phyloP scores from a whole-genome alignment of 768 basidiomycete species.

The Lentinus brumalis region DNA sequence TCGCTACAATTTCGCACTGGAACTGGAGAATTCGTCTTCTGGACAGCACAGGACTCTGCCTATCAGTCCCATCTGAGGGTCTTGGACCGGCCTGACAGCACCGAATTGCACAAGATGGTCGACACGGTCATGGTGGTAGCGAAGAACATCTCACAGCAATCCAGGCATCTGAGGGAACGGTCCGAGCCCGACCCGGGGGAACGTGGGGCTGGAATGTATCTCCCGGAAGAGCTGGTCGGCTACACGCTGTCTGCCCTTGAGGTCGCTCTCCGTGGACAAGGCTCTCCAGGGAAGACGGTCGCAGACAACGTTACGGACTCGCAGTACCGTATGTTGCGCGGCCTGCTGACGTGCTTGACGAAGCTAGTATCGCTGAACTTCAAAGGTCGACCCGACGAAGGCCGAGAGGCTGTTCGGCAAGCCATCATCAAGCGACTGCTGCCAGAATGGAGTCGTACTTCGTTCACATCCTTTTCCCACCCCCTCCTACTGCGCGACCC shows the following conservation, averaged over 20 bases:
- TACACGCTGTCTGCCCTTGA: conserved; percentile 88
- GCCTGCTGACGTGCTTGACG: conserved; percentile 69
- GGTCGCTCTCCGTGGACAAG: conserved; percentile 72
- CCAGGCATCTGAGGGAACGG: conserved; percentile 77
- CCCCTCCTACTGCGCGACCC: conserved; percentile 90
- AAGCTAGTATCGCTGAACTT: conserved; percentile 70
- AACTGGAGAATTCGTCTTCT: conserved; percentile 88
- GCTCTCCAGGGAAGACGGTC: conserved; percentile 48
- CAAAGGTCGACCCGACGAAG: conserved; percentile 70
- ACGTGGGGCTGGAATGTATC: conserved; percentile 82
- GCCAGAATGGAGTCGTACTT: conserved; percentile 90
- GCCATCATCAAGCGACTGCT: conserved; percentile 87
- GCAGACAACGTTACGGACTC: conserved; percentile 81
- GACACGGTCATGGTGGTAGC: conserved; percentile 82
- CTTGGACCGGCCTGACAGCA: conserved; percentile 51
- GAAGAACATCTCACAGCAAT: conserved; percentile 82
- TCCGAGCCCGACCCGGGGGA: conserved; percentile 71
- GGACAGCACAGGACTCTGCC: conserved; percentile 79
- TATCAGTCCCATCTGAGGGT: conserved; percentile 59
- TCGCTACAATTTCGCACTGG: conserved; percentile 75
- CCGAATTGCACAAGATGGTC: conserved; percentile 77
- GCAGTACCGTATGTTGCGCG: conserved; percentile 75
- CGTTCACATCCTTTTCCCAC: conserved; percentile 79
- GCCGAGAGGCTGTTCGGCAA: conserved; percentile 74
- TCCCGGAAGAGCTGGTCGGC: conserved; percentile 88